Base-by-base conservation (phyloP, 495 filamentous ascomycete species). In the Penicillium diatomitis region DNA sequence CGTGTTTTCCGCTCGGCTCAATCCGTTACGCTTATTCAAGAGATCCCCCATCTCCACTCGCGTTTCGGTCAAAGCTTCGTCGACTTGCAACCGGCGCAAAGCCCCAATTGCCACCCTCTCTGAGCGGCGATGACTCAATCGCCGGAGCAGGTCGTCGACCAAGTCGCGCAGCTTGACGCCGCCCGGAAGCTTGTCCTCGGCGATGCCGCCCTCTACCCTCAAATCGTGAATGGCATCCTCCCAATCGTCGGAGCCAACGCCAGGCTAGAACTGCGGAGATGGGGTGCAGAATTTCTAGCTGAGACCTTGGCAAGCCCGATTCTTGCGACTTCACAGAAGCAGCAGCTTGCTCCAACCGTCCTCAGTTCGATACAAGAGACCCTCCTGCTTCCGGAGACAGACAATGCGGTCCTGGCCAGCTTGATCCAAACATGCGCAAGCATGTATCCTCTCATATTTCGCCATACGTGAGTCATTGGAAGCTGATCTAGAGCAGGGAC, bases 251-350 rank as follows among this genome's bases (percentile, higher is more conserved):
- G 84, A 32, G 78, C 85, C n/a, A 72, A 76, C 44, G 72, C 85
- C 39, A 74, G 74, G 37, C 65, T 95, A 12, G 87, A 95, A 66
- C 69, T 96, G 55, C 84, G 88, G 66, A 75, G 90, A 83, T 99
- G 94, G 94, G 94, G 90, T 27, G 82, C 90, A 27, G 89, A 96
- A 29, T 99, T 99, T 64, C 74, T 99, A 35, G 91, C 94, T 36
- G 92, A 99, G 73, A 87, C 90, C 4, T 96, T 99, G 67, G 83
- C 94, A 12, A 90, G 85, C 39, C 92, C 92, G 9, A 79, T 82
- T 33, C 72, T 97, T 55, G 64, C 79, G 47, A 67, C 71, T 33
- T 71, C 78, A 44, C 82, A 85, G 65, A 97, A 96, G 73, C 85
- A 84, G 67, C 78, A 81, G 50, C 61, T 95, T 51, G 79, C 81